Evolutionary conservation across 208 protist genomes (phyloP).

Genomic region (Herpetomonas tarakana): DNA sequence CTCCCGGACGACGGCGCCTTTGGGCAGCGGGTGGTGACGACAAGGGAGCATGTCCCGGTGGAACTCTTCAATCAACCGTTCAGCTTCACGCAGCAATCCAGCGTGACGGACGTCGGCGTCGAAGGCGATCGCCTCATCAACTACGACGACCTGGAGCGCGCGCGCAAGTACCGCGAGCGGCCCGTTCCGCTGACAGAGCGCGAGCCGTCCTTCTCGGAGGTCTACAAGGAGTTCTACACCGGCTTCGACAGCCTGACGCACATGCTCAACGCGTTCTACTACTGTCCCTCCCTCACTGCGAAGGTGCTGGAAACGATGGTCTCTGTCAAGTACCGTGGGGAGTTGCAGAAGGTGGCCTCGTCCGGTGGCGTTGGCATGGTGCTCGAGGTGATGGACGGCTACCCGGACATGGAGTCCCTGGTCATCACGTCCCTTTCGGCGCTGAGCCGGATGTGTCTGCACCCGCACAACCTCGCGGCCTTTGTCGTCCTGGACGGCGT

Average conservation of each 20-base stretch:
- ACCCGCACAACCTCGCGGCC: slow-evolving; percentile 45
- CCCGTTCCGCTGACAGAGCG: slow-evolving; percentile 27
- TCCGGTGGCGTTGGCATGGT: slow-evolving; percentile 63
- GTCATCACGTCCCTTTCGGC: slow-evolving; percentile 53
- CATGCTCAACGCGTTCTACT: slow-evolving; percentile 75
- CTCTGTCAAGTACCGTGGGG: slow-evolving; percentile 18
- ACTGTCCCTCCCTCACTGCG: slow-evolving; percentile 47
- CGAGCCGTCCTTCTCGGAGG: slow-evolving; percentile 40
- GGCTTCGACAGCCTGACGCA: slow-evolving; percentile 60
- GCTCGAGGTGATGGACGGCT: slow-evolving; percentile 77
- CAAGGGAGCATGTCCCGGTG: slow-evolving; percentile 6
- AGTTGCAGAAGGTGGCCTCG: slow-evolving; percentile 35
- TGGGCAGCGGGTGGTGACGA: slow-evolving; percentile 2
- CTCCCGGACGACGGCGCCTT: neutral
- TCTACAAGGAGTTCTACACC: slow-evolving; percentile 74
- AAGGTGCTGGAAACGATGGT: slow-evolving; percentile 47
- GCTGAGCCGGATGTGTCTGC: slow-evolving; percentile 63
- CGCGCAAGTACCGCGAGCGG: slow-evolving; percentile 8
- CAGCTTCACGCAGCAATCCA: slow-evolving; percentile 22
- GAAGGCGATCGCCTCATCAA: slow-evolving; percentile 31
- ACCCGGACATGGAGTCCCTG: slow-evolving; percentile 68
- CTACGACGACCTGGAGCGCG: slow-evolving; percentile 28
- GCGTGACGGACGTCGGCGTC: slow-evolving; percentile 25
- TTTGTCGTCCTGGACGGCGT: slow-evolving; percentile 73
- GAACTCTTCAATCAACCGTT: slow-evolving; percentile 31